Conservation (phyloP, 2,329 filamentous ascomycete species). For the Colletotrichum zoysiae region DNA sequence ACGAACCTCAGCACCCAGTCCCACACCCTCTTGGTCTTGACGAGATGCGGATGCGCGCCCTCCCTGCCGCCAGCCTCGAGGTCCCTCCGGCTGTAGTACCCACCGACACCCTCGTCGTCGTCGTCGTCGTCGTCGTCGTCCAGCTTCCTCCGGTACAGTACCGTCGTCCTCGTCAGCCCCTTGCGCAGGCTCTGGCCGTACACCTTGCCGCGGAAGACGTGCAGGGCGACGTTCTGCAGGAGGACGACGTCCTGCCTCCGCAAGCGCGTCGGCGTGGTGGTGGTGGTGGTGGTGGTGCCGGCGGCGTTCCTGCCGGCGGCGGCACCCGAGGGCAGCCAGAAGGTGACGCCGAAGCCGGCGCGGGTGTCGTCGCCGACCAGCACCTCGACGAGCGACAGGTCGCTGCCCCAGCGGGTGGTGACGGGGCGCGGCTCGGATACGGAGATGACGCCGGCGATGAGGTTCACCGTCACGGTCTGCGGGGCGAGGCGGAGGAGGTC, state of each 20-base stretch:
- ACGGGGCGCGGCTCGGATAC: constrained; percentile 76
- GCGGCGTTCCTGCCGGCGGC: not conserved
- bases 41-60: constrained; percentile 63
- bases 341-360: constrained; percentile 83
- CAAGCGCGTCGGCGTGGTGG: constrained; percentile 53
- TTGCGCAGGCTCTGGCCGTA: constrained; percentile 86
- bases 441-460: constrained; percentile 84
- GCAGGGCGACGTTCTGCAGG: constrained; percentile 82
- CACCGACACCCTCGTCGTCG: constrained; percentile 57
- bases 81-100: constrained; percentile 68
- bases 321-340: constrained; percentile 75
- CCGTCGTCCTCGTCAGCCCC: constrained; percentile 75
- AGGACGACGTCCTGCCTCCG: constrained; percentile 82
- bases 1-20: constrained; percentile 84
- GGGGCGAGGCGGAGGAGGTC: constrained; percentile 78
- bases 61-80: constrained; percentile 51
- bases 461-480: constrained; percentile 84
- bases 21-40: constrained; percentile 75
- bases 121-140: constrained; percentile 66
- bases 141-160: constrained; percentile 71
- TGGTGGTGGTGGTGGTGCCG: too few relatives aligned
- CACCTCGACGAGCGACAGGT: constrained; percentile 78
- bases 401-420: constrained; percentile 72
- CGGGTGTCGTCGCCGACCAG: constrained; percentile 88
- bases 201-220: constrained; percentile 80